phyloP scores from a whole-genome alignment of 305 asterid genomes.

The Ajuga reptans region DNA sequence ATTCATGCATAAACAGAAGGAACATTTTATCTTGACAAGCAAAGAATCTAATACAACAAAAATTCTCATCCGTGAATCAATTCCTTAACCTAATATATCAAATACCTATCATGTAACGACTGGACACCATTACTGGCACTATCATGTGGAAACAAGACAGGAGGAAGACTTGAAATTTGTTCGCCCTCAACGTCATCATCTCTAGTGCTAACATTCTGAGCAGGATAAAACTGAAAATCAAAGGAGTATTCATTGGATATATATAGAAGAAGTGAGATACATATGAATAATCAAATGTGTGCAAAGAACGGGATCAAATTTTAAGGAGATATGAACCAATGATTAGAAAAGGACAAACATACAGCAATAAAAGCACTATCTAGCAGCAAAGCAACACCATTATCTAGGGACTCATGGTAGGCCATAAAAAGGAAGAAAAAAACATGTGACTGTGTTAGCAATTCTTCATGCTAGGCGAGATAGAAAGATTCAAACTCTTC shows the following conservation, averaged over 20 bases:
- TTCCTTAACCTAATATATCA: slow-evolving; percentile 5
- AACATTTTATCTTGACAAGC: background rate
- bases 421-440: background rate
- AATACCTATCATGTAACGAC: slow-evolving; percentile 35
- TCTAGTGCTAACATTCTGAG: slow-evolving; percentile 48
- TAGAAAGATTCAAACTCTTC: background rate
- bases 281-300: background rate
- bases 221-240: background rate
- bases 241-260: background rate
- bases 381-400: slow-evolving; percentile 3
- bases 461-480: background rate
- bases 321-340: slow-evolving; percentile 6
- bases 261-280: slow-evolving; percentile 18
- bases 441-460: no score
- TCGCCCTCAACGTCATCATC: slow-evolving; percentile 50
- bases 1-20: background rate
- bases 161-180: slow-evolving; percentile 37
- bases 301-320: slow-evolving; percentile 3
- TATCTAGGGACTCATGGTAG: background rate
- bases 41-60: slow-evolving; percentile 3
- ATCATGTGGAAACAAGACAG: slow-evolving; percentile 24
- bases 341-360: background rate
- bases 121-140: slow-evolving; percentile 30
- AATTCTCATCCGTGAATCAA: background rate
- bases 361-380: background rate